Evolutionary conservation across 441 rosid species (phyloP).

Genomic region (Flueggea neowawraea): DNA sequence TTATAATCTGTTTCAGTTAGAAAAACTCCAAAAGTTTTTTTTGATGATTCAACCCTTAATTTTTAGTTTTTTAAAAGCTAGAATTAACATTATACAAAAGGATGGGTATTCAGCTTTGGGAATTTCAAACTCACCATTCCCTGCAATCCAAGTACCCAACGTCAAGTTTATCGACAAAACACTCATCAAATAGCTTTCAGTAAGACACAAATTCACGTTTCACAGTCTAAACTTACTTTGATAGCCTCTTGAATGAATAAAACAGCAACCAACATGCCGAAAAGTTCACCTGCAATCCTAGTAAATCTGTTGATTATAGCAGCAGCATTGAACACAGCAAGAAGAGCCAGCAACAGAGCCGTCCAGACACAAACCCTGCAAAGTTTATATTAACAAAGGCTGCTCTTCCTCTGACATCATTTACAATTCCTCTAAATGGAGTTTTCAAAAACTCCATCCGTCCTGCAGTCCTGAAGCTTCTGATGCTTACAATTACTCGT

Average conservation of each 20-base stretch:
- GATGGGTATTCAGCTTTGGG: constrained; percentile 30
- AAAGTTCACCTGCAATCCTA: no score
- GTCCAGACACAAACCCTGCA: constrained; percentile 69
- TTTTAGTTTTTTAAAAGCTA: no score
- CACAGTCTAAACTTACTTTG: constrained; percentile 19
- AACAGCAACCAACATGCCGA: no score
- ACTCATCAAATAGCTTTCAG: background rate
- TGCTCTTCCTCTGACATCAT: constrained; percentile 36
- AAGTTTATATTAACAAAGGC: background rate
- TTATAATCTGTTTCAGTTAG: no score
- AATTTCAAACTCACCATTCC: constrained; percentile 34
- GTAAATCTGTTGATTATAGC: no score
- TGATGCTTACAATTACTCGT: constrained; percentile 4
- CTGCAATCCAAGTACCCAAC: constrained; percentile 25
- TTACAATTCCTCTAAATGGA: constrained; percentile 28
- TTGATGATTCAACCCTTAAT: no score
- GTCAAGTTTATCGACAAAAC: no score
- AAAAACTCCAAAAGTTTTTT: no score
- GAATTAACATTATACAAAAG: background rate
- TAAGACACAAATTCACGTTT: background rate
- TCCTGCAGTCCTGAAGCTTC: constrained; percentile 16
- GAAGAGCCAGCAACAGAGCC: constrained; percentile 38
- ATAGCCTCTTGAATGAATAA: constrained; percentile 56
- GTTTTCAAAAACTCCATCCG: background rate
- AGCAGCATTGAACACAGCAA: no score